phyloP scores from a whole-genome alignment of 805 yeast species.

The Lachancea nothofagi region DNA sequence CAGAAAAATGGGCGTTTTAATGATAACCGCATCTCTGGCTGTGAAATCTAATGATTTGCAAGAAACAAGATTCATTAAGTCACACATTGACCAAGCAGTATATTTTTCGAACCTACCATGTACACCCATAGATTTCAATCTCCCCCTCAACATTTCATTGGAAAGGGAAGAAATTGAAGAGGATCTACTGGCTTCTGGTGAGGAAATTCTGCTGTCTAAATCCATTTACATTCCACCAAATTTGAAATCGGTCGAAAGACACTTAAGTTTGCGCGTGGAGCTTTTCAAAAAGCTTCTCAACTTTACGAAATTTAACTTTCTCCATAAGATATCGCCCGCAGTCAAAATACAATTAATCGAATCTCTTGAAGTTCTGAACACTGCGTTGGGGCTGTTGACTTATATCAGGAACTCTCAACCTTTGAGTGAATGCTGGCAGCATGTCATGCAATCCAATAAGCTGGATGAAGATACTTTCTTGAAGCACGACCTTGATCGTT shows the following conservation, averaged over 20 bases:
- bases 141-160: constrained; percentile 40
- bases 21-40: constrained; percentile 40
- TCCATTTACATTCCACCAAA: constrained; percentile 54
- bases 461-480: constrained; percentile 22
- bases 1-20: constrained; percentile 53
- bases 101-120: constrained; percentile 45
- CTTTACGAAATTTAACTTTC: constrained; percentile 44
- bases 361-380: constrained; percentile 40
- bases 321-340: constrained; percentile 31
- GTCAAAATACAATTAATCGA: constrained; percentile 38
- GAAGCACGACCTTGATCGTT: constrained; percentile 19
- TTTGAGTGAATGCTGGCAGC: constrained; percentile 13
- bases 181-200: constrained; percentile 46
- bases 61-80: constrained; percentile 43
- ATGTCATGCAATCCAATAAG: constrained; percentile 6
- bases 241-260: constrained; percentile 45
- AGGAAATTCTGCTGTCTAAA: constrained; percentile 52
- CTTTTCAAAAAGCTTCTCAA: constrained; percentile 41
- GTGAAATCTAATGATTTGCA: constrained; percentile 21
- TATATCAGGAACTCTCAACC: constrained; percentile 11
- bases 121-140: constrained; percentile 43
- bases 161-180: constrained; percentile 41
- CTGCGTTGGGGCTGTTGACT: constrained; percentile 43
- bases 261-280: constrained; percentile 44
- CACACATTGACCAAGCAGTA: constrained; percentile 81